These are phyloP conservation scores for Saccharata proteae DNA, from an alignment of 2,329 filamentous ascomycete species.

Conservation along the genomic window DNA sequence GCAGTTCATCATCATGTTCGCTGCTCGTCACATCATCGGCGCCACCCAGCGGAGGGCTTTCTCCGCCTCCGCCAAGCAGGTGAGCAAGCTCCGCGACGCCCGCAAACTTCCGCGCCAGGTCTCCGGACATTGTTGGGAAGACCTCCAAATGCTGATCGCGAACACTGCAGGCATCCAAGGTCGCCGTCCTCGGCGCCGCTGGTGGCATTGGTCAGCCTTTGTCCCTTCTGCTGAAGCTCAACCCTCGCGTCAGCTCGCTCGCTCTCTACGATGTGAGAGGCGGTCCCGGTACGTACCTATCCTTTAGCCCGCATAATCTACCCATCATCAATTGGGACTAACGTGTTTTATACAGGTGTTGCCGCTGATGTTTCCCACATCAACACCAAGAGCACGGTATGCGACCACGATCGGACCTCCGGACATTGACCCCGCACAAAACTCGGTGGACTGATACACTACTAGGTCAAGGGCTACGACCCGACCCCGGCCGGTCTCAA, in stretches of 20 bases:
- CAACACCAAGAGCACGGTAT: conserved; percentile 84
- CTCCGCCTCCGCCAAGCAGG: conserved; percentile 40
- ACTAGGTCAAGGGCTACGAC: conserved; percentile 73
- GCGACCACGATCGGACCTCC: conserved; percentile 10
- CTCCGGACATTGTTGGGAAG: conserved; percentile 10
- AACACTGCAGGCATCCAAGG: conserved; percentile 71
- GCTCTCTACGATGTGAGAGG: conserved; percentile 96
- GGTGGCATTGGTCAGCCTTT: conserved; percentile 98
- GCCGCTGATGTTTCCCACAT: conserved; percentile 97
- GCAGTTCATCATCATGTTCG: conserved; percentile 53
- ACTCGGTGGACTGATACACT: conserved; percentile 13
- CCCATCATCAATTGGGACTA: conserved; percentile 14
- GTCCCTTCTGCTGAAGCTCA: conserved; percentile 96
- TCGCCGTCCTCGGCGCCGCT: conserved; percentile 89
- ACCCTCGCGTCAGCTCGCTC: conserved; percentile 85
- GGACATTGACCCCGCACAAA: no score
- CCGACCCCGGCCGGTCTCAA: conserved; percentile 64
- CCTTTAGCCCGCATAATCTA: not conserved
- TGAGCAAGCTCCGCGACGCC: conserved; percentile 19
- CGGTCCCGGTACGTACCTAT: conserved; percentile 65
- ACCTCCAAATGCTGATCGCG: conserved; percentile 15
- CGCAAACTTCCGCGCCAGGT: conserved; percentile 15
- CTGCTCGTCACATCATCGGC: conserved; percentile 41
- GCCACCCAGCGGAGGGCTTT: conserved; percentile 41
- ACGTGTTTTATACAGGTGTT: no score